Evolutionary conservation across 176 grass and related monocot species (phyloP), one percentile per base, ranked within the genome.

Genomic region (Dactylis glomerata): DNA sequence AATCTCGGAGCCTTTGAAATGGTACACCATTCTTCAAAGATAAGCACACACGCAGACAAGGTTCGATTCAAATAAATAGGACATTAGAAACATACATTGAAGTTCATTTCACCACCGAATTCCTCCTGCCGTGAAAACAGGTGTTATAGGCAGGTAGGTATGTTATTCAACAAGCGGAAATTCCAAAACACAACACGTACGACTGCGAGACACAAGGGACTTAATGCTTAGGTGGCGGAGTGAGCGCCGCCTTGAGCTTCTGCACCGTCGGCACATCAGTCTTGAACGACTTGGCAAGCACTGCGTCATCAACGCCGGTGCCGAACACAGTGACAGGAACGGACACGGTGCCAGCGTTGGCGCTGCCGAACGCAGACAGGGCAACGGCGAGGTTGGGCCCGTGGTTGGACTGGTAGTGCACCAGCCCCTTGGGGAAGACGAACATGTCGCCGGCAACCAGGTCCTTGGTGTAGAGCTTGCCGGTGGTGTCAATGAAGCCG

Each of bases 231-330:
- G 84, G 54, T 17, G 84, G 54, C 4, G n/a, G 77, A 8, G 86
- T 47, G 1, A 87, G 73, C 0, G 4, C 73, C 0, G 70, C 52
- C 82, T 78, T 85, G 32, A 91, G 82, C 82, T 46, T 56, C 33
- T 73, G 76, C 0, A 91, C 26, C 1, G 83, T 88, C 4, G 27
- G 26, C 34, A 78, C 38, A 2, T 82, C 89, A 22, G 86, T 81
- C 68, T 82, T 84, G 77, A 92, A 72, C 0, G 87, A 82, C 79
- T 84, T 92, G 17, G 78, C 45, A 1, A 92, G 80, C 14, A 92
- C 45, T 0, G 0, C 10, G 1, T 84, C 70, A 4, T 69, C 61
- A 6, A 88, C 11, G 23, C 26, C 8, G 20, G 87, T 55, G 26
- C 83, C 90, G 28, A 92, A 92, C 32, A 92, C 44, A 0, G 58